Conservation (phyloP, 352 stramenopile species). For the Pelagophyceae sp. region DNA sequence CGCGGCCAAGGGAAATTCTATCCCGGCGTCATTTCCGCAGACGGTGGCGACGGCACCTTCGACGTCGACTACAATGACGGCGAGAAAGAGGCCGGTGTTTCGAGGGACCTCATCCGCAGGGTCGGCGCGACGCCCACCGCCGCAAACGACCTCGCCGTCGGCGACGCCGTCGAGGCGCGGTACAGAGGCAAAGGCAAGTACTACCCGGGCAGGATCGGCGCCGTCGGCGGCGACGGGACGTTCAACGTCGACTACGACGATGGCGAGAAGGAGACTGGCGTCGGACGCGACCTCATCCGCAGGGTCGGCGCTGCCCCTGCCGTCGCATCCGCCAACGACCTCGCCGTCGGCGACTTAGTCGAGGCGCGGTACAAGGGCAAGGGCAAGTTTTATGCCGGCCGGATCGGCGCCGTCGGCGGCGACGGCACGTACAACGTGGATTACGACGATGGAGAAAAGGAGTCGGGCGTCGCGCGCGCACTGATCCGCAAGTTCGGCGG, state of each 20-base stretch:
- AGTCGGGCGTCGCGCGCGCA: constrained; percentile 34
- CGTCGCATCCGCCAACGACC: constrained; percentile 20
- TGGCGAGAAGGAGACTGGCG: constrained; percentile 22
- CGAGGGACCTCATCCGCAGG: constrained; percentile 31
- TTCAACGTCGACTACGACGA: constrained; percentile 46
- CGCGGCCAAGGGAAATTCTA: constrained; percentile 59
- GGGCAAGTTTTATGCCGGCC: constrained; percentile 54
- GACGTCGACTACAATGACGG: constrained; percentile 55
- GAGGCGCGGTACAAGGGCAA: constrained; percentile 56
- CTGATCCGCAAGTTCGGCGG: constrained; percentile 25
- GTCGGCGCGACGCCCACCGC: not conserved
- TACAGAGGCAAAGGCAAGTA: constrained; percentile 52
- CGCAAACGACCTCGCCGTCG: constrained; percentile 25
- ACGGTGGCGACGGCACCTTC: constrained; percentile 43
- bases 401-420: constrained; percentile 43
- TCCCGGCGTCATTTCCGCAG: constrained; percentile 52
- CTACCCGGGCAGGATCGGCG: constrained; percentile 52
- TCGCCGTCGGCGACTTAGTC: constrained; percentile 46
- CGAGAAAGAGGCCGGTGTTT: constrained; percentile 41
- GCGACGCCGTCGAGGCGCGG: constrained; percentile 40
- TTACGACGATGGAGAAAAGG: constrained; percentile 52
- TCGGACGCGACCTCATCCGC: constrained; percentile 10
- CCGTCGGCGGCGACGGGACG: constrained; percentile 45
- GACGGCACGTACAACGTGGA: constrained; percentile 62
- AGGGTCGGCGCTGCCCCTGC: not conserved